Conservation (phyloP, 495 filamentous ascomycete genomes). For the Acidomyces sp. region DNA sequence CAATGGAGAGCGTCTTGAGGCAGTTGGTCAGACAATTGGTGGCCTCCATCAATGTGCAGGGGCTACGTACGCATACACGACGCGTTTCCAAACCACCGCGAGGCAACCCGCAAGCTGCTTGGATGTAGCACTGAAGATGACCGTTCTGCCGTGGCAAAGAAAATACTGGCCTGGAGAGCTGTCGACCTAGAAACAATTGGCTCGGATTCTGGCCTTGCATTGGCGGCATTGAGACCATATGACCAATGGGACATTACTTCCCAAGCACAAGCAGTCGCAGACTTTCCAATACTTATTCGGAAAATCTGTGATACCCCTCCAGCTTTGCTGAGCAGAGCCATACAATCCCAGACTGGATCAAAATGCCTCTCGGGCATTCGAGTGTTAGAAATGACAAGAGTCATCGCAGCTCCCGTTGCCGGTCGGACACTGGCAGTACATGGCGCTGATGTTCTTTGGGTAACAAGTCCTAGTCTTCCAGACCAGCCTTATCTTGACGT, state of each 20-base stretch:
- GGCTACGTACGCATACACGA: slow-evolving; percentile 39
- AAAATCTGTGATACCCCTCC: slow-evolving; percentile 21
- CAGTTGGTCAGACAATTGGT: slow-evolving; percentile 30
- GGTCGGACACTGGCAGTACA: slow-evolving; percentile 23
- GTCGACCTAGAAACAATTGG: slow-evolving; percentile 31
- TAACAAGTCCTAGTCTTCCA: slow-evolving; percentile 23
- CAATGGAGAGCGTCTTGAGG: slow-evolving; percentile 20
- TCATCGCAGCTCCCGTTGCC: slow-evolving; percentile 23
- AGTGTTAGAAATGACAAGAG: slow-evolving; percentile 23
- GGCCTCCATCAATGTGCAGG: slow-evolving; percentile 33
- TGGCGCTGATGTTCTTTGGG: slow-evolving; percentile 25
- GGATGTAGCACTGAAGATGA: slow-evolving; percentile 20
- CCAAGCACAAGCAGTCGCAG: slow-evolving; percentile 27
- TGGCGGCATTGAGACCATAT: slow-evolving; percentile 31
- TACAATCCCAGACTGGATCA: slow-evolving; percentile 1
- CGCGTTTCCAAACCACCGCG: slow-evolving; percentile 31
- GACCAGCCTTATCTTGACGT: slow-evolving; percentile 21
- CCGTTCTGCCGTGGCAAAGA: slow-evolving; percentile 26
- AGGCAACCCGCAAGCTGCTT: slow-evolving; percentile 28
- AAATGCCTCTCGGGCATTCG: slow-evolving; percentile 21
- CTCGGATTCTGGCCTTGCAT: slow-evolving; percentile 24
- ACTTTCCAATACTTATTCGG: slow-evolving; percentile 31
- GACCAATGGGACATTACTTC: slow-evolving; percentile 33
- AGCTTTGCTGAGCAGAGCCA: slow-evolving; percentile 6
- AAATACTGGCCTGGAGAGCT: slow-evolving; percentile 25